Conservation (phyloP, 148 eudicot genomes). For the Rhododendron kiyosumense region DNA sequence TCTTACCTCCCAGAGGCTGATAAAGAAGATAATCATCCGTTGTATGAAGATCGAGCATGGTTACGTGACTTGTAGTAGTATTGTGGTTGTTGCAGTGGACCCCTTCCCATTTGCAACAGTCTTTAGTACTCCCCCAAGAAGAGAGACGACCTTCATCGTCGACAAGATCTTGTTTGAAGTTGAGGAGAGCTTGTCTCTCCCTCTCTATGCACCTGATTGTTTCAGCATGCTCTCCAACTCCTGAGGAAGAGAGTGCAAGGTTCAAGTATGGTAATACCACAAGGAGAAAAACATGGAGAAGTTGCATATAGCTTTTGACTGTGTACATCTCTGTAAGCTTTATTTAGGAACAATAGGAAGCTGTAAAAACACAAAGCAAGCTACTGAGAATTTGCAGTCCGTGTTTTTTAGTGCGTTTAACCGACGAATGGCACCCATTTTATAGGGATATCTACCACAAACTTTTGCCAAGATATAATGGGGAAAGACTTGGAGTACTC, state of each 20-base stretch:
- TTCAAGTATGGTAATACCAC: not conserved
- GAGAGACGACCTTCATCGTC: not conserved
- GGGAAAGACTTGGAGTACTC: too few relatives aligned
- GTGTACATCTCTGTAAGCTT: not conserved
- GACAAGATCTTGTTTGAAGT: not conserved
- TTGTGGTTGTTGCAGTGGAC: not conserved
- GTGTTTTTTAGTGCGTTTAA: not conserved
- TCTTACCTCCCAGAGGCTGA: not conserved
- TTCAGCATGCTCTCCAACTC: not conserved
- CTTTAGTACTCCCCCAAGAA: not conserved
- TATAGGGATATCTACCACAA: too few relatives aligned
- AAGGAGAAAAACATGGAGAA: not conserved
- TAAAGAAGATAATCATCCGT: not conserved
- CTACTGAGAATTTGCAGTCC: not conserved
- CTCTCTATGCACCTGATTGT: not conserved
- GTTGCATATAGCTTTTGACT: not conserved
- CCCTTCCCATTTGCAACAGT: not conserved
- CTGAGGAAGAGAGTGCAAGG: not conserved
- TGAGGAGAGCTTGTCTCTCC: not conserved
- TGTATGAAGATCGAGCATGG: not conserved
- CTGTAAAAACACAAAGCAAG: not conserved
- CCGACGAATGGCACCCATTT: too few relatives aligned
- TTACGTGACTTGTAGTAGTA: not conserved
- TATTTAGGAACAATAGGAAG: not conserved
- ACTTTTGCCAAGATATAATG: too few relatives aligned